Percentiles rank a stretch among this genome's conserved stretches.
Evolutionary conservation across 2,329 filamentous ascomycete species (phyloP).

Genomic region (Colletotrichum cereale): DNA sequence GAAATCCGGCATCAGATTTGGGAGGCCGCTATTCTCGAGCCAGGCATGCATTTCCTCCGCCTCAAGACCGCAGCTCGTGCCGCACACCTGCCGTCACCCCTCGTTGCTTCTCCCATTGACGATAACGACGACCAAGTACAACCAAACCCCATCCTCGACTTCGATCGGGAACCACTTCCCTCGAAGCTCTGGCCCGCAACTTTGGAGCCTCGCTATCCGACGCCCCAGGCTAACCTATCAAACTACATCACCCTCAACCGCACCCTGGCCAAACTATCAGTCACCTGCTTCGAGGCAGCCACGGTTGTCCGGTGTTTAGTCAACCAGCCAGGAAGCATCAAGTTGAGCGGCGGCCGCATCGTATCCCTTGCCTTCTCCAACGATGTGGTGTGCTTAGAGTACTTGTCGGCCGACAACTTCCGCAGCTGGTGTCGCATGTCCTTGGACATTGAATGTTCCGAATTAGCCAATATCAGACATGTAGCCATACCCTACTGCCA

Average conservation of each 20-base stretch:
- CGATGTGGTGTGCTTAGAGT: conserved; percentile 53
- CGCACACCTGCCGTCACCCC: background rate
- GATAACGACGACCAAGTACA: conserved; percentile 39
- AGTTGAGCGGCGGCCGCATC: conserved; percentile 45
- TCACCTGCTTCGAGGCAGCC: conserved; percentile 32
- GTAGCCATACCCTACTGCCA: conserved; percentile 58
- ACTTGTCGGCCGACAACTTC: conserved; percentile 48
- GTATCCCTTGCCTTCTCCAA: conserved; percentile 47
- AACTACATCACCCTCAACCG: conserved; percentile 47
- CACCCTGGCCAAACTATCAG: conserved; percentile 31
- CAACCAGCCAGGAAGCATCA: conserved; percentile 42
- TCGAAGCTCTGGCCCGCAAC: conserved; percentile 39
- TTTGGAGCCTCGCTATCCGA: conserved; percentile 46
- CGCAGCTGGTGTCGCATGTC: conserved; percentile 46
- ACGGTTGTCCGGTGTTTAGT: conserved; percentile 23
- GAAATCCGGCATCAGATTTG: conserved; percentile 54
- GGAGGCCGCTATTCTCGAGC: conserved; percentile 47
- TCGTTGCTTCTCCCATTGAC: background rate
- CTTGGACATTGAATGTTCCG: conserved; percentile 45
- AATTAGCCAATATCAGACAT: conserved; percentile 51
- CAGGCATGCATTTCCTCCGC: conserved; percentile 53
- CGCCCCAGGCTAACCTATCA: conserved; percentile 50
- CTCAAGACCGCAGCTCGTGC: conserved; percentile 16
- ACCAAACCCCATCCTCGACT: conserved; percentile 42
- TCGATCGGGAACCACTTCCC: conserved; percentile 42